Percentiles rank a stretch among this genome's conserved stretches.
Evolutionary conservation across 805 yeast genomes (phyloP).

Genomic region (Tetrapisispora fleetii): DNA sequence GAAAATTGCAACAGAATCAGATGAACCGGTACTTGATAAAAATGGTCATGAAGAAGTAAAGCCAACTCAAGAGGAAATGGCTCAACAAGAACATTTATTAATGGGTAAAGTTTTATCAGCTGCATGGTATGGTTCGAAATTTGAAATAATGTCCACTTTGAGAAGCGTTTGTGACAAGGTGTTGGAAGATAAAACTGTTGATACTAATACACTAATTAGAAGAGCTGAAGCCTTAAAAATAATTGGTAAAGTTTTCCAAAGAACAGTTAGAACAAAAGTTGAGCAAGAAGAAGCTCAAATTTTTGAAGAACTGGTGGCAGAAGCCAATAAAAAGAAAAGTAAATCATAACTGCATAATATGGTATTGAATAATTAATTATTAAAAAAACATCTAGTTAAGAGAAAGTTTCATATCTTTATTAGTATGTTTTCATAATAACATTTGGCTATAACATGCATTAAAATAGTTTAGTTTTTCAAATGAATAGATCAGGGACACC

Average conservation of each 20-base stretch:
- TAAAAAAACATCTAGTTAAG: background rate
- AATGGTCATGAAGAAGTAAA: conserved; percentile 47
- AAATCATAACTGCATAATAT: conserved; percentile 3
- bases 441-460: too few species aligned
- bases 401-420: background rate
- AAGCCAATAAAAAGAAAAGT: conserved; percentile 37
- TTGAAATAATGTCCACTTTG: conserved; percentile 65
- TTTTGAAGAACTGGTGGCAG: conserved; percentile 60
- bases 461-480: too few species aligned
- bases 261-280: conserved; percentile 49
- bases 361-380: background rate
- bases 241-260: conserved; percentile 54
- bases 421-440: too few species aligned
- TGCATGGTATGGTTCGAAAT: conserved; percentile 77
- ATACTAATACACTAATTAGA: conserved; percentile 37
- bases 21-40: conserved; percentile 36
- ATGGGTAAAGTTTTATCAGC: conserved; percentile 76
- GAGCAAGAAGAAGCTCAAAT: conserved; percentile 71
- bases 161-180: conserved; percentile 62
- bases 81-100: conserved; percentile 61
- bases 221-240: conserved; percentile 55
- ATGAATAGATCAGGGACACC: too few species aligned
- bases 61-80: conserved; percentile 51
- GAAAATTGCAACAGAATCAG: conserved; percentile 41
- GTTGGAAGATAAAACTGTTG: conserved; percentile 46